phyloP scores from a whole-genome alignment of 306 rosid species.

The Abrus precatorius region DNA sequence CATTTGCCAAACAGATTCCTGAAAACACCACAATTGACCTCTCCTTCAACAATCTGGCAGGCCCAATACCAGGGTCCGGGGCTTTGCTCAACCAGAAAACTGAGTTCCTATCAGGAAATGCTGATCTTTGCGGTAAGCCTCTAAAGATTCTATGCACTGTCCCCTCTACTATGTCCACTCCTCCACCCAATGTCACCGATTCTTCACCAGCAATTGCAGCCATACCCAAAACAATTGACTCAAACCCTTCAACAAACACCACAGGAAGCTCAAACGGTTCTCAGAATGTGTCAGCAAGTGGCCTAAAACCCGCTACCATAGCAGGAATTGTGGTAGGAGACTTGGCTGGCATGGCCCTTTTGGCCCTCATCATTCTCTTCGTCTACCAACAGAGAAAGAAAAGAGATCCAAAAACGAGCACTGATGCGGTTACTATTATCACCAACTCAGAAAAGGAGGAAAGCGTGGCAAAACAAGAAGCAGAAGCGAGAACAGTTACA shows the following conservation, averaged over 20 bases:
- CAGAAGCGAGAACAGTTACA: slow-evolving; percentile 19
- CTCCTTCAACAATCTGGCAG: slow-evolving; percentile 85
- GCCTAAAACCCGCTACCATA: slow-evolving; percentile 78
- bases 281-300: slow-evolving; percentile 50
- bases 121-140: slow-evolving; percentile 87
- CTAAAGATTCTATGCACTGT: slow-evolving; percentile 72
- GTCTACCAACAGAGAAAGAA: slow-evolving; percentile 70
- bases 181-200: slow-evolving; percentile 66
- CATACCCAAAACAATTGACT: slow-evolving; percentile 76
- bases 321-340: slow-evolving; percentile 80
- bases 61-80: slow-evolving; percentile 68
- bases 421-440: too few relatives aligned
- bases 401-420: slow-evolving; percentile 3
- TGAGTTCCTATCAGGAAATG: slow-evolving; percentile 70
- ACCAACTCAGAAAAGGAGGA: slow-evolving; percentile 36
- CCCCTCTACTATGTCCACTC: slow-evolving; percentile 72
- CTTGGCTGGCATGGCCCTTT: slow-evolving; percentile 67
- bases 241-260: slow-evolving; percentile 55
- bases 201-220: slow-evolving; percentile 93
- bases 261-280: slow-evolving; percentile 42
- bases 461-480: slow-evolving; percentile 40
- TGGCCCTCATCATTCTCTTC: slow-evolving; percentile 63
- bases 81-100: slow-evolving; percentile 68
- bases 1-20: slow-evolving; percentile 61
- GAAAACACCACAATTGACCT: slow-evolving; percentile 76